Evolutionary conservation across 345 rosid genomes (phyloP).

Genomic region (Murraya paniculata): DNA sequence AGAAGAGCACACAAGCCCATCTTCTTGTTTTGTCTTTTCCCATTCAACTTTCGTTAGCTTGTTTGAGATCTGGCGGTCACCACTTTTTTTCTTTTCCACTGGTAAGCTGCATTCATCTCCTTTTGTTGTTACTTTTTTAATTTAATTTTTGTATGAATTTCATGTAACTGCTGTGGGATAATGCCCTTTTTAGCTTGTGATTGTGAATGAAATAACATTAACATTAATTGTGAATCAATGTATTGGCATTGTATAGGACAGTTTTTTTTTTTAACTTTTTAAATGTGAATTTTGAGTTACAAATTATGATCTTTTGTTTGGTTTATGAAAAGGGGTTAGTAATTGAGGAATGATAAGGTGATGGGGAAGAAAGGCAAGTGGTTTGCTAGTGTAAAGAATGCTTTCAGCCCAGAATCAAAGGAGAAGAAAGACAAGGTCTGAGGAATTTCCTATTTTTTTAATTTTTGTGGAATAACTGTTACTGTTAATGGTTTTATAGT

Average conservation of each 20-base stretch:
- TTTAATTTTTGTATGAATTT: background rate
- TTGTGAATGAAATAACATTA: background rate
- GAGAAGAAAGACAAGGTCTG: slow-evolving; percentile 51
- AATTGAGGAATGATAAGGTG: slow-evolving; percentile 40
- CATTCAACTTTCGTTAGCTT: background rate
- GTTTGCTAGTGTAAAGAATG: slow-evolving; percentile 85
- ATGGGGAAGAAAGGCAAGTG: slow-evolving; percentile 96
- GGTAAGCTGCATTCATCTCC: slow-evolving; percentile 10
- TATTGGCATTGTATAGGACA: background rate
- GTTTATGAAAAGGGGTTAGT: slow-evolving; percentile 1
- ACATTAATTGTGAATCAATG: background rate
- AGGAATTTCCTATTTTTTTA: background rate
- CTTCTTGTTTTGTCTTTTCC: background rate
- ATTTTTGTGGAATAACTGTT: background rate
- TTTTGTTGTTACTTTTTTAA: background rate
- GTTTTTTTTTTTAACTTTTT: background rate
- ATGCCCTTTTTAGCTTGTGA: background rate
- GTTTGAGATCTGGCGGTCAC: slow-evolving; percentile 28
- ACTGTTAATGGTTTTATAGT: background rate
- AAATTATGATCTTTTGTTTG: slow-evolving; percentile 6
- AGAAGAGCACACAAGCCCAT: background rate
- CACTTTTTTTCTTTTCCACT: background rate
- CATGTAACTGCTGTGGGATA: background rate
- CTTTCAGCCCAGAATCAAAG: slow-evolving; percentile 73
- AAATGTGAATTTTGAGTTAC: slow-evolving; percentile 1